phyloP scores from a whole-genome alignment of 495 filamentous ascomycete species.

The Chlorociboria aeruginascens region DNA sequence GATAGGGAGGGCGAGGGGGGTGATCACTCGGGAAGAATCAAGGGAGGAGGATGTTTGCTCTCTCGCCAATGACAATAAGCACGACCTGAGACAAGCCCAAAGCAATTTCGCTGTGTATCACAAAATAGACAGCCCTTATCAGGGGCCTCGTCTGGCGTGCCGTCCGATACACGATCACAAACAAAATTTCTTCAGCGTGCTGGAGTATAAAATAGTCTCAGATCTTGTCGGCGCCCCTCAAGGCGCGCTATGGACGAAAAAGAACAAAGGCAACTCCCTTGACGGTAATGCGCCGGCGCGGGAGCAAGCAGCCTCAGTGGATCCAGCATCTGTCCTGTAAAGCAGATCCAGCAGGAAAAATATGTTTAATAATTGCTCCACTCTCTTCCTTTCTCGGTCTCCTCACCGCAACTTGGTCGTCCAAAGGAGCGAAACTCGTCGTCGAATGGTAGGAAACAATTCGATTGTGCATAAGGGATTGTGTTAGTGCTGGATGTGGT shows the following conservation, averaged over 20 bases:
- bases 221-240: no score
- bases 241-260: background rate
- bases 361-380: background rate
- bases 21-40: slow-evolving; percentile 16
- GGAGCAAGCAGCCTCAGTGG: background rate
- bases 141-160: slow-evolving; percentile 6
- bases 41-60: slow-evolving; percentile 5
- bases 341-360: background rate
- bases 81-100: slow-evolving; percentile 5
- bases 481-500: background rate
- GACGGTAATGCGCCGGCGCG: background rate
- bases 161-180: slow-evolving; percentile 10
- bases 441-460: slow-evolving; percentile 9
- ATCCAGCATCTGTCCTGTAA: background rate
- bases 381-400: background rate
- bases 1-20: background rate
- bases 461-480: slow-evolving; percentile 12
- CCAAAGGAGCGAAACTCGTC: slow-evolving; percentile 1
- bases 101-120: slow-evolving; percentile 12
- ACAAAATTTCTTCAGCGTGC: background rate
- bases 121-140: slow-evolving; percentile 9
- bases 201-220: no score
- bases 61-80: slow-evolving; percentile 4
- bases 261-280: background rate
- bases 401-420: slow-evolving; percentile 13